Evolutionary conservation across 371 early-diverging fungal genomes (phyloP), one percentile per base, ranked within the genome.

Genomic region (Choanephora cucurbitarum): DNA sequence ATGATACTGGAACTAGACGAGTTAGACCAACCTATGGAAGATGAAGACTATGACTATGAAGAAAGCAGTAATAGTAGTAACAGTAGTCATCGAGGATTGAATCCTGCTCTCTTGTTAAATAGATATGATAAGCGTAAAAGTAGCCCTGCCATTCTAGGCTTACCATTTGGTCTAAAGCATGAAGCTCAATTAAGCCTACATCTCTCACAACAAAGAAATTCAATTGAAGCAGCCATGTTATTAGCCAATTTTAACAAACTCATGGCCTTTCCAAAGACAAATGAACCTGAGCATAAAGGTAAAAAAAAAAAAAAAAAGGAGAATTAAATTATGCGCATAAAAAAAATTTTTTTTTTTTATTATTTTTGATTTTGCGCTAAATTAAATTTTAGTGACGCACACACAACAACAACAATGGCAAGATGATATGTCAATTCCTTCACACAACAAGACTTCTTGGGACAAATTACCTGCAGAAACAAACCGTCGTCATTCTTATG

Each of bases 211-310:
- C 79, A 69, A 41, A 64, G 79, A 44, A 78, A 75, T 49, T 78
- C 79, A 17, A 78, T 78, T 57, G 79, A 78, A 56, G 79, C 79
- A 28, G 79, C 79, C 48, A 74, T 78, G 79, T 40, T 78, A 21
- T 51, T 78, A 23, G 79, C 75, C 37, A 78, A 70, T 44, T 78
- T 78, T 49, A 74, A 72, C 40, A 65, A 68, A n/a, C 28, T 69
- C 7, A 55, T 64, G 22, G 56, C 72, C 14, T 56, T 57, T 31
- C 61, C 66, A 8, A 60, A 60, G 41, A 22, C 52, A 44, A 60
- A 44, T 17, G 60, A 60, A 41, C 6, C 32, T 34, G 66, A 66
- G 14, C 61, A 57, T 43, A 57, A 60, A 61, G 61, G 62, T 61
- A 61, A 55, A 22, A n/a, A 31, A n/a, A 22, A 23, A 28, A 40